These are phyloP conservation scores for Colletotrichum neosansevieriae DNA, from an alignment of 2,329 filamentous ascomycete genomes.

Conservation along the genomic window DNA sequence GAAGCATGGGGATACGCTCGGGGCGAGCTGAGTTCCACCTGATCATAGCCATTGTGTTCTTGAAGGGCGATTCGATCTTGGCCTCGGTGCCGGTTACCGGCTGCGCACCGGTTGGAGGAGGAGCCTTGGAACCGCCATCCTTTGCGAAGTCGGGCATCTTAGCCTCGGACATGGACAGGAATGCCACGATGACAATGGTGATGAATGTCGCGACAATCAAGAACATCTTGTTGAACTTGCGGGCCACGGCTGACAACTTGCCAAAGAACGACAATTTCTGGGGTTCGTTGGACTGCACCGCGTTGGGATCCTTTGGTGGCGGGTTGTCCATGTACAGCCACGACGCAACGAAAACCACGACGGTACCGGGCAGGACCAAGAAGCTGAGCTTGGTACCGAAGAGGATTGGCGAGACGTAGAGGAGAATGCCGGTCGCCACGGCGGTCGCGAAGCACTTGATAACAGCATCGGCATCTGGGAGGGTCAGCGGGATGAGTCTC, in stretches of 20 bases:
- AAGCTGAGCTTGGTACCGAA: slow-evolving; percentile 47
- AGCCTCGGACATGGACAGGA: slow-evolving; percentile 41
- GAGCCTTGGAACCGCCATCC: slow-evolving; percentile 2
- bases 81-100: slow-evolving; percentile 34
- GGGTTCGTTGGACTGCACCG: slow-evolving; percentile 25
- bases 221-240: slow-evolving; percentile 39
- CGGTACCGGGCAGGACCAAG: slow-evolving; percentile 46
- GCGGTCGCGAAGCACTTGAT: slow-evolving; percentile 51
- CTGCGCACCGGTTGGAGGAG: slow-evolving; percentile 5
- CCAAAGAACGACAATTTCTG: slow-evolving; percentile 35
- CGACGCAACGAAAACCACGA: slow-evolving; percentile 48
- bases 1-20: slow-evolving; percentile 45
- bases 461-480: slow-evolving; percentile 49
- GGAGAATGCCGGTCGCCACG: slow-evolving; percentile 48
- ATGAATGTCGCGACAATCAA: slow-evolving; percentile 36
- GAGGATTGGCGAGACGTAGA: slow-evolving; percentile 48
- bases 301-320: slow-evolving; percentile 43
- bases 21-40: slow-evolving; percentile 45
- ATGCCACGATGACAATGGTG: slow-evolving; percentile 42
- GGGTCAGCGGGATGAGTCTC: slow-evolving; percentile 12
- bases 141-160: slow-evolving; percentile 40
- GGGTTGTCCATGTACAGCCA: slow-evolving; percentile 49
- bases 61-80: slow-evolving; percentile 45
- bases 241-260: slow-evolving; percentile 36
- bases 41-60: slow-evolving; percentile 47